A percentile compares a stretch with the other conserved stretches of the same genome.
These are phyloP conservation scores for Nicotiana benthamiana DNA, from an alignment of 257 asterid genomes.

Conservation along the genomic window DNA sequence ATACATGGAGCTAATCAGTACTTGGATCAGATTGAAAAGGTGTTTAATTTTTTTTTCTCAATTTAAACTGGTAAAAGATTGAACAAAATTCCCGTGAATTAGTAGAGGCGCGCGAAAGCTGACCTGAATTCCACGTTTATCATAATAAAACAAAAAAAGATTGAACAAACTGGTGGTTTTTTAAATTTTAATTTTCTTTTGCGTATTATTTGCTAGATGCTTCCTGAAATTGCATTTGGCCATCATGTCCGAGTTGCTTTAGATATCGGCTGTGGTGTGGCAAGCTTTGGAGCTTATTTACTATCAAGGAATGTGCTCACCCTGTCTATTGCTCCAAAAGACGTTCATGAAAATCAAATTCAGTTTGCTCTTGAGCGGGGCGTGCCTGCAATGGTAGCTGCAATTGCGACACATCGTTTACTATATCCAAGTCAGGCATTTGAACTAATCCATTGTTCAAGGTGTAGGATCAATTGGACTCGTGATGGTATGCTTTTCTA, in stretches of 20 bases:
- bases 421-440: constrained; percentile 93
- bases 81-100: not conserved
- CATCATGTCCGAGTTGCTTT: constrained; percentile 72
- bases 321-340: constrained; percentile 91
- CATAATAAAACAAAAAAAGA: no score
- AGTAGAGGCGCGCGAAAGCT: no score
- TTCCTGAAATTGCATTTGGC: constrained; percentile 89
- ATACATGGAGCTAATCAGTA: constrained; percentile 93
- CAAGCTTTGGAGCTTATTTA: constrained; percentile 95
- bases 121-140: no score
- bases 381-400: constrained; percentile 92
- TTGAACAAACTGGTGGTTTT: not conserved
- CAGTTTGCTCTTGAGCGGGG: constrained; percentile 98
- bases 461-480: constrained; percentile 97
- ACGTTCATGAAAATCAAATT: constrained; percentile 92
- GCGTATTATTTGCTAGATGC: constrained; percentile 41
- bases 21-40: constrained; percentile 90
- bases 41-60: constrained; percentile 9
- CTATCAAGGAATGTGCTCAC: constrained; percentile 70
- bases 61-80: not conserved
- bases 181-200: not conserved
- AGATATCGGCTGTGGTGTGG: constrained; percentile 97
- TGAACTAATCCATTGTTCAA: constrained; percentile 87
- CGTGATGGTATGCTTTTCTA: constrained; percentile 65
- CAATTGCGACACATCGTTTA: constrained; percentile 70